Percentiles rank a stretch among this genome's conserved stretches.
Evolutionary conservation across 306 rosid species (phyloP).

Genomic region (Cyclanthera cordifolia): DNA sequence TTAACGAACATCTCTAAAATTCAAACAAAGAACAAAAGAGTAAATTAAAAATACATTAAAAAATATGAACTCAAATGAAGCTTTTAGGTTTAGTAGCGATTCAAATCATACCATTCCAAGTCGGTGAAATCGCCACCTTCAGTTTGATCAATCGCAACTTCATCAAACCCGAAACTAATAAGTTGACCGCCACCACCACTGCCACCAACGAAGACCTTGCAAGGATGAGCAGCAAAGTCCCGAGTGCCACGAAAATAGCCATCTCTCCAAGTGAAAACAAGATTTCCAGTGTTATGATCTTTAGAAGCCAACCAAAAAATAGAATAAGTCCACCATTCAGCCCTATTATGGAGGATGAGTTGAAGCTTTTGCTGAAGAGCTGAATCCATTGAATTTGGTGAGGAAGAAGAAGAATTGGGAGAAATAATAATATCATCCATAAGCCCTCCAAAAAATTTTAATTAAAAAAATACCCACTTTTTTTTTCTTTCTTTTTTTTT

Average conservation of each 20-base stretch:
- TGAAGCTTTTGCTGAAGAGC: constrained; percentile 31
- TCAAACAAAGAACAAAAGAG: no score
- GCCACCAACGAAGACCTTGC: background rate
- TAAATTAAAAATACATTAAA: background rate
- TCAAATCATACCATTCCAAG: constrained; percentile 17
- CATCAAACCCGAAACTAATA: background rate
- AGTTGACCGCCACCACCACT: background rate
- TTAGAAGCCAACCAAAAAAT: constrained; percentile 41
- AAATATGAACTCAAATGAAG: background rate
- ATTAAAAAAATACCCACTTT: no score
- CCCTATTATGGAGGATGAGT: constrained; percentile 25
- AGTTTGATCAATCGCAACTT: background rate
- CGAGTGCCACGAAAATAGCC: constrained; percentile 27
- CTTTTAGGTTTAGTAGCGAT: background rate
- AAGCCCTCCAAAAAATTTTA: background rate
- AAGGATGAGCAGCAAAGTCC: background rate
- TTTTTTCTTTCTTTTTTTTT: no score
- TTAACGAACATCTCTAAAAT: no score
- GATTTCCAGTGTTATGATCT: background rate
- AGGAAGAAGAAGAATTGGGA: background rate
- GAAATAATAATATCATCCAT: background rate
- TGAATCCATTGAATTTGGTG: background rate
- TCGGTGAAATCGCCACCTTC: constrained; percentile 7
- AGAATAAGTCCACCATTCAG: constrained; percentile 43
- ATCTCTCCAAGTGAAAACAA: constrained; percentile 22